Evolutionary conservation across 495 filamentous ascomycete species (phyloP), one percentile per base, ranked within the genome.

Genomic region (Xanthoparmelia taractica): DNA sequence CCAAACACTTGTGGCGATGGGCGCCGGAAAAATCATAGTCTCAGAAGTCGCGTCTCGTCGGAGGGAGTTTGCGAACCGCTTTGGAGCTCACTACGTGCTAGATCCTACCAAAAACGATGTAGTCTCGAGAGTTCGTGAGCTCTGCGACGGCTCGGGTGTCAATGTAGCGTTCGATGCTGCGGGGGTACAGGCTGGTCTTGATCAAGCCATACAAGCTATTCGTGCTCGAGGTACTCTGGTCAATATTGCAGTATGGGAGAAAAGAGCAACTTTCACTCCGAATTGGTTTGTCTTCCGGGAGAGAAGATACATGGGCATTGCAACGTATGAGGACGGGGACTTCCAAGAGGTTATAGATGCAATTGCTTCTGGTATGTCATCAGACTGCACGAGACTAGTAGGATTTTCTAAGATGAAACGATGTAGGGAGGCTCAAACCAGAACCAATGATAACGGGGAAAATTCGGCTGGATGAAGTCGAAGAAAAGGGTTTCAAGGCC

Each of bases 171-270:
- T 82, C 67, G 83, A 87, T 63, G 77, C 77, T n/a, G 82, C 85
- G 2, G 84, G 84, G 11, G 82, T 85, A 41, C 77, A 80, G 63
- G 70, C 68, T 7, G 81, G 75, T 12, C 69, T 87, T 5, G 73
- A 81, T 41, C 71, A 73, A 50, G 81, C 79, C 3, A 74, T 84
- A 52, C 68, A 74, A 47, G 75, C 81, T 0, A 70, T 80, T 33
- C 73, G 80, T 15, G 76, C 75, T 1, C 70, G 78, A 47, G 84
- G 85, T 6, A 84, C 82, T 0, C 74, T 85, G 34, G 78, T 86
- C 15, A 87, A 86, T 63, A 79, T 86, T 48, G 82, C 84, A 1
- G 77, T 86, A 25, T 87, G 84, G 84, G 83, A 84, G 66, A 80
- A 80, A 65, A 55, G 66, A 8, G 76, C 77, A 18, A 72, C 71